Percentiles rank a stretch among this genome's conserved stretches.
Evolutionary conservation across 495 filamentous ascomycete genomes (phyloP).

Genomic region (Thozetella sp.): DNA sequence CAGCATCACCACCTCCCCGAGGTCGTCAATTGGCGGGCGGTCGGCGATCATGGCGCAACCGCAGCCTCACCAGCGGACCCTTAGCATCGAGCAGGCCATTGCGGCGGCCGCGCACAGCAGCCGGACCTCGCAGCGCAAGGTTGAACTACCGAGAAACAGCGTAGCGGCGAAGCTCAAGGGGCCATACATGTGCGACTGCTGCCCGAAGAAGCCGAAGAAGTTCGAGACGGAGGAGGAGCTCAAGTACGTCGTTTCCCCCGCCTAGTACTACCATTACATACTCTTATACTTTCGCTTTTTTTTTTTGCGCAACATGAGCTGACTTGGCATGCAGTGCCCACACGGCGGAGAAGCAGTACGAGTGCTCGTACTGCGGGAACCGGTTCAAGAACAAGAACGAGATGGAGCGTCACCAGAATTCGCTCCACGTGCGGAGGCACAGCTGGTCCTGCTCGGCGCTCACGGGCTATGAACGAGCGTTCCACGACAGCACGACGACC

Average conservation of each 20-base stretch:
- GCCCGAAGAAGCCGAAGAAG: constrained; percentile 98
- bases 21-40: constrained; percentile 43
- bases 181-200: constrained; percentile 90
- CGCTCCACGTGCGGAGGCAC: constrained; percentile 90
- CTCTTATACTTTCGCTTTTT: background rate
- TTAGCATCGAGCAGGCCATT: constrained; percentile 36
- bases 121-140: constrained; percentile 46
- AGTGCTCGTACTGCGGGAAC: constrained; percentile 88
- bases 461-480: constrained; percentile 75
- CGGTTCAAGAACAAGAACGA: constrained; percentile 99
- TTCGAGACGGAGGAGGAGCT: constrained; percentile 88
- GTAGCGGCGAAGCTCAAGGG: constrained; percentile 42
- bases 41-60: constrained; percentile 17
- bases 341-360: constrained; percentile 94
- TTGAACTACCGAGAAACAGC: constrained; percentile 36
- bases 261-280: background rate
- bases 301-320: too few relatives aligned
- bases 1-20: constrained; percentile 64
- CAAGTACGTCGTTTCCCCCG: constrained; percentile 61
- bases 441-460: constrained; percentile 97
- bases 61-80: constrained; percentile 43
- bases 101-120: constrained; percentile 24
- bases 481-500: constrained; percentile 72
- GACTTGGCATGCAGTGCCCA: constrained; percentile 53
- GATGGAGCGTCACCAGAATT: constrained; percentile 96